phyloP scores from a whole-genome alignment of 2,329 filamentous ascomycete genomes.

The Fusarium palustre region DNA sequence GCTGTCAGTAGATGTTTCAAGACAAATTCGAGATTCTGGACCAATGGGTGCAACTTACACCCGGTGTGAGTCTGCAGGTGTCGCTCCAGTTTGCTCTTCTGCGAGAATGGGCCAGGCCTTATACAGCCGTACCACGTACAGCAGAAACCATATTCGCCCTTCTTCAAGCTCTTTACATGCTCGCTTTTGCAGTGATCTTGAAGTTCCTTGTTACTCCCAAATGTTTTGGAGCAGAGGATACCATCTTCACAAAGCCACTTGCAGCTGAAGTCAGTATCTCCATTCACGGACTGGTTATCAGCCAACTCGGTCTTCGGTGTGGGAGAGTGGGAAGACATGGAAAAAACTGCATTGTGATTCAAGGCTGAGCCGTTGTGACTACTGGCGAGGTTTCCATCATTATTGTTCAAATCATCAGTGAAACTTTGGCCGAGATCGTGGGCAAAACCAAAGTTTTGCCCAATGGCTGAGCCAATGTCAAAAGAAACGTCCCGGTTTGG shows the following conservation, averaged over 20 bases:
- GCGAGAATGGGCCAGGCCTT: slow-evolving; percentile 65
- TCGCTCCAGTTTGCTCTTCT: slow-evolving; percentile 72
- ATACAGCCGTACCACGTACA: slow-evolving; percentile 69
- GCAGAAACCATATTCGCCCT: slow-evolving; percentile 60
- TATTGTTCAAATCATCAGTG: slow-evolving; percentile 17
- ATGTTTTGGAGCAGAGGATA: slow-evolving; percentile 51
- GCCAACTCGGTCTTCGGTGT: slow-evolving; percentile 27
- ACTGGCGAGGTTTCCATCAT: slow-evolving; percentile 14
- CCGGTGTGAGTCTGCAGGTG: slow-evolving; percentile 75
- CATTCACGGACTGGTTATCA: slow-evolving; percentile 32
- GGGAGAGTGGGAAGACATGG: slow-evolving; percentile 6
- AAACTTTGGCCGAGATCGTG: slow-evolving; percentile 24
- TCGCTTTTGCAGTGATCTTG: slow-evolving; percentile 66
- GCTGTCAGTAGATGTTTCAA: slow-evolving; percentile 21
- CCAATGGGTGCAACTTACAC: slow-evolving; percentile 58
- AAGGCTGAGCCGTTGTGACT: slow-evolving; percentile 4
- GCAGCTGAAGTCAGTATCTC: slow-evolving; percentile 49
- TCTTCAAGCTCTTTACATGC: slow-evolving; percentile 62
- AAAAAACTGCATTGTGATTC: slow-evolving; percentile 13
- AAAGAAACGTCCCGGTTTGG: slow-evolving; percentile 16
- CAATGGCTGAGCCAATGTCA: slow-evolving; percentile 26
- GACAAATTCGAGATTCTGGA: background rate
- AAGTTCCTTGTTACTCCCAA: slow-evolving; percentile 61
- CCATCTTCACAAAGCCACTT: slow-evolving; percentile 49
- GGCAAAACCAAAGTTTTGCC: slow-evolving; percentile 21